Conservation (phyloP, 345 rosid genomes). For the Sisymbrium altissimum region DNA sequence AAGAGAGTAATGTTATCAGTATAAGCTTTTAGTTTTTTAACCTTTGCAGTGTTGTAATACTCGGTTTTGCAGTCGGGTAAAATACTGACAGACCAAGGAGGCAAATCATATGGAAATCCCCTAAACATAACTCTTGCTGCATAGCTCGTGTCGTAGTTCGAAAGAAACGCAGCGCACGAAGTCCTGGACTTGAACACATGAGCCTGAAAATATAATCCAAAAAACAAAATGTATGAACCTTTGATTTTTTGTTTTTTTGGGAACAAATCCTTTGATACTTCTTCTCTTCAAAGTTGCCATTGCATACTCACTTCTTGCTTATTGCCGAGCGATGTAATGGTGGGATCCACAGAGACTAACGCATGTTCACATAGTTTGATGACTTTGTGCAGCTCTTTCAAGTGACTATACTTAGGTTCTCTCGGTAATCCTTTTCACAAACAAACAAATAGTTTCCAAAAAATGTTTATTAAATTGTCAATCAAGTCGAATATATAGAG, state of each 20-base stretch:
- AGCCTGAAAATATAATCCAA: slow-evolving; percentile 43
- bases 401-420: slow-evolving; percentile 78
- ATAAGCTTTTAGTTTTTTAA: too few relatives aligned
- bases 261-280: not conserved
- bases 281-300: not conserved
- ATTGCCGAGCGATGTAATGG: slow-evolving; percentile 47
- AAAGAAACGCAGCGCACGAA: slow-evolving; percentile 75
- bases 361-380: slow-evolving; percentile 67
- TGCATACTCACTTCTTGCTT: slow-evolving; percentile 59
- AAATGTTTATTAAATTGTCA: not conserved
- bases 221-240: not conserved
- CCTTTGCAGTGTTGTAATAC: slow-evolving; percentile 73
- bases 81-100: slow-evolving; percentile 94
- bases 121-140: slow-evolving; percentile 54
- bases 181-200: slow-evolving; percentile 59
- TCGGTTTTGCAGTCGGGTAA: slow-evolving; percentile 75
- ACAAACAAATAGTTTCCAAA: not conserved
- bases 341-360: slow-evolving; percentile 52
- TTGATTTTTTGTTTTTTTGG: not conserved
- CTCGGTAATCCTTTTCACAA: slow-evolving; percentile 56
- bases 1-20: not conserved
- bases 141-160: slow-evolving; percentile 50
- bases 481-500: not conserved
- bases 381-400: slow-evolving; percentile 66
- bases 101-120: slow-evolving; percentile 52